Evolutionary conservation across 352 stramenopile genomes (phyloP).

Genomic region (Globisporangium paroecandrum): DNA sequence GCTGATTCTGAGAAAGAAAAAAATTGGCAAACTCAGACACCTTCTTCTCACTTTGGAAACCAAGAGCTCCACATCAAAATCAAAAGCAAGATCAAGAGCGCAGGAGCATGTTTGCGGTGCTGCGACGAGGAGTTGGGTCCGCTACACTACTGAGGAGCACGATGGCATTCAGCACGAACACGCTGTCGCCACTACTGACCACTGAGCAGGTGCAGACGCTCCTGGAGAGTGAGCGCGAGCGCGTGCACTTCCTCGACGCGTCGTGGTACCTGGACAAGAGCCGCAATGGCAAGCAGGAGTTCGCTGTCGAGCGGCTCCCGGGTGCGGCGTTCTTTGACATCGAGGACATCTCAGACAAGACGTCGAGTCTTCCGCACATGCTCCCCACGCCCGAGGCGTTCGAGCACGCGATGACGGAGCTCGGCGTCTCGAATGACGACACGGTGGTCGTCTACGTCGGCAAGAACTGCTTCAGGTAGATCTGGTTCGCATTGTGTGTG

Average conservation of each 20-base stretch:
- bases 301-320: slow-evolving; percentile 57
- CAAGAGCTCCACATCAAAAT: neutral
- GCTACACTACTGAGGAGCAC: neutral
- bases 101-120: slow-evolving; percentile 7
- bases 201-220: slow-evolving; percentile 47
- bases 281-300: slow-evolving; percentile 62
- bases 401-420: slow-evolving; percentile 50
- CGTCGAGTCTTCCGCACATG: slow-evolving; percentile 82
- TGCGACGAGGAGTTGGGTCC: slow-evolving; percentile 1
- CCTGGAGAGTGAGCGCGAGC: slow-evolving; percentile 20
- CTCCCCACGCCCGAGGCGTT: slow-evolving; percentile 68
- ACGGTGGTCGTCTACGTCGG: slow-evolving; percentile 81
- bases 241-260: slow-evolving; percentile 69
- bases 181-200: slow-evolving; percentile 45
- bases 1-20: neutral
- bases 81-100: neutral
- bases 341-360: slow-evolving; percentile 73
- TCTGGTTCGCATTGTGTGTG: neutral
- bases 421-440: slow-evolving; percentile 70
- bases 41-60: neutral
- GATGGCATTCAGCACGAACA: slow-evolving; percentile 10
- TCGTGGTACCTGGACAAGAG: slow-evolving; percentile 83
- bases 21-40: neutral
- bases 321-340: slow-evolving; percentile 92
- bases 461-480: slow-evolving; percentile 76